These are phyloP conservation scores for Catharanthus roseus DNA, from an alignment of 257 asterid genomes.

Conservation along the genomic window DNA sequence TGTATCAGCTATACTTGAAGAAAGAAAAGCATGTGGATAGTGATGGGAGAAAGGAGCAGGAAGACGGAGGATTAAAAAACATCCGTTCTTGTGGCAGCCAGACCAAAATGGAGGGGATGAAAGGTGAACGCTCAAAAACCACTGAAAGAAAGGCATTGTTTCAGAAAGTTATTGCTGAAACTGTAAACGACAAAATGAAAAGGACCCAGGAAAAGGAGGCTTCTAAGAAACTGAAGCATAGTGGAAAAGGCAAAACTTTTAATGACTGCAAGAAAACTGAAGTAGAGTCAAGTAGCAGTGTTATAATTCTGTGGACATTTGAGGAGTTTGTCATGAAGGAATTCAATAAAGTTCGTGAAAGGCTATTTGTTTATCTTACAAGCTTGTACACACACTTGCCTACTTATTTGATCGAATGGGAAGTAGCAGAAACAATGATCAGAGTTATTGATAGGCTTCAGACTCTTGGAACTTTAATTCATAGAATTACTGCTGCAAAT, in stretches of 20 bases:
- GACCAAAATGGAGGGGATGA: background rate
- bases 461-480: slow-evolving; percentile 23
- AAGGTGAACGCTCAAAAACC: slow-evolving; percentile 11
- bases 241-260: background rate
- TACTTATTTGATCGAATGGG: slow-evolving; percentile 29
- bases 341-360: slow-evolving; percentile 16
- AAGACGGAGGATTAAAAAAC: background rate
- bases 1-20: slow-evolving; percentile 30
- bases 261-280: slow-evolving; percentile 6
- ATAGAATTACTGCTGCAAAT: slow-evolving; percentile 6
- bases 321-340: slow-evolving; percentile 44
- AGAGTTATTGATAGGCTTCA: slow-evolving; percentile 27
- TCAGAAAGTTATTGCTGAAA: slow-evolving; percentile 31
- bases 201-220: slow-evolving; percentile 16
- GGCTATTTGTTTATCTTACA: slow-evolving; percentile 26
- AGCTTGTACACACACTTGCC: slow-evolving; percentile 67
- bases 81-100: background rate
- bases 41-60: slow-evolving; percentile 15
- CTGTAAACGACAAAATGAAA: slow-evolving; percentile 28
- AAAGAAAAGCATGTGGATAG: slow-evolving; percentile 13
- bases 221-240: slow-evolving; percentile 12
- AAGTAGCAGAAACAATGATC: slow-evolving; percentile 31
- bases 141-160: slow-evolving; percentile 11
- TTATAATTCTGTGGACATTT: slow-evolving; percentile 35
- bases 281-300: slow-evolving; percentile 7